Evolutionary conservation across 1,284 basidiomycete genomes (phyloP), one percentile per base, ranked within the genome.

Genomic region (Lignosus rhinocerotis): DNA sequence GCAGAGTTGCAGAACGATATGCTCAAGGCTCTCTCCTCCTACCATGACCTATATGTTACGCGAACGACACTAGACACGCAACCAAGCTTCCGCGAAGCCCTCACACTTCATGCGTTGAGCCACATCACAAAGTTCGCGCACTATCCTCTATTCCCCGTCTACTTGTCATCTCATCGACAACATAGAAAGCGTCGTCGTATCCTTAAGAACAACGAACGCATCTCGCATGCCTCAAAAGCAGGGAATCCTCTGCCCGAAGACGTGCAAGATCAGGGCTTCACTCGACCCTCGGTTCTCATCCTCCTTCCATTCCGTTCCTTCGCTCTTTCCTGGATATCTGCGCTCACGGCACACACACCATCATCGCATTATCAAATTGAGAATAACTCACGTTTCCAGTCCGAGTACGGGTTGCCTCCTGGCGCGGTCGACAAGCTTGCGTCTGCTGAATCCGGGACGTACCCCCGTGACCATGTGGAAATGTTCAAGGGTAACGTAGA

Each of bases 401-500:
- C 80, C 1, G 96, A 97, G 66, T 99, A 94, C 70, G 84, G 85
- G 8, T 76, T 98, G 2, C 95, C 96, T 0, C 75, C 84, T 1
- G 92, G 87, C 30, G 84, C 86, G 3, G 74, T 85, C 8, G 96
- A 98, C 76, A 97, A 96, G 69, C 83, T 99, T 6, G 82, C 86
- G 31, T 75, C 75, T 6, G 88, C 88, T 12, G 85, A 86, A 56
- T 82, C 83, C 2, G 86, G 87, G n/a, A 85, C 85, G 32, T 96
- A 96, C 70, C 91, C 97, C 0, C 72, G 73, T 9, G 97, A 99
- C 69, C 97, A 99, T 71, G 84, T 96, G 14, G 93, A 93, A 67
- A 97, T 87, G 59, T 98, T 99, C 79, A 85, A 85, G 63, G 97
- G 97, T n/a, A 99, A 99, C 72, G 85, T 95, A 47, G 97, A 99